Percentiles rank a stretch among this genome's conserved stretches.
Evolutionary conservation across 208 protist species (phyloP).

Genomic region (Lotmaria passim): DNA sequence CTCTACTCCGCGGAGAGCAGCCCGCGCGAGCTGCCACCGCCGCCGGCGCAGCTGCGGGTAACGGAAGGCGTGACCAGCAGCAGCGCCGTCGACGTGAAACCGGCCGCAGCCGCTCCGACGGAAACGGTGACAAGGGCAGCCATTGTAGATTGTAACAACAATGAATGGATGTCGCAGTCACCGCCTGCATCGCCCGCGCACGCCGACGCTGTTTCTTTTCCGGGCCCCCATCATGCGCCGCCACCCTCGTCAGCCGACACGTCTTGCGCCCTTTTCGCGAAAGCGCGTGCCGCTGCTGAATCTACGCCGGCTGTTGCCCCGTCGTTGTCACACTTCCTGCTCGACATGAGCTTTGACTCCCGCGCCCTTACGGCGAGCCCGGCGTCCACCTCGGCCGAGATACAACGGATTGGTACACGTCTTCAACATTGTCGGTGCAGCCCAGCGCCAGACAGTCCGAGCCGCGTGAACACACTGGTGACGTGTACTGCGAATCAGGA

Average conservation of each 20-base stretch:
- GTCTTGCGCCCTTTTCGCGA: neutral
- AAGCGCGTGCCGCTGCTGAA: neutral
- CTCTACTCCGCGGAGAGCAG: conserved; percentile 33
- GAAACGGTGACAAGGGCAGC: too few relatives aligned
- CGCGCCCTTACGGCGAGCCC: conserved; percentile 13
- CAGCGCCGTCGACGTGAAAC: neutral
- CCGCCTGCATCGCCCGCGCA: too few relatives aligned
- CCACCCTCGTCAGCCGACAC: neutral
- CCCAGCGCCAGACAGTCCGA: neutral
- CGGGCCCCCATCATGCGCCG: too few relatives aligned
- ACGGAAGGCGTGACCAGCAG: neutral
- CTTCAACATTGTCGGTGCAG: conserved; percentile 14
- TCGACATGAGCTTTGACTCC: conserved; percentile 39
- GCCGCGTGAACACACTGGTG: neutral
- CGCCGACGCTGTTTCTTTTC: too few relatives aligned
- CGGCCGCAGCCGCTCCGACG: neutral
- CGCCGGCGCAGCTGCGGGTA: neutral
- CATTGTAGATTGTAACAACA: too few relatives aligned
- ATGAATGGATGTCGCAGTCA: too few relatives aligned
- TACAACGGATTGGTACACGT: conserved; percentile 28
- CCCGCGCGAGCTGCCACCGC: conserved; percentile 11
- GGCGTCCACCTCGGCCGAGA: conserved; percentile 14
- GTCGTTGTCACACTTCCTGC: conserved; percentile 15
- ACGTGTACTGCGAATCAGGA: too few relatives aligned
- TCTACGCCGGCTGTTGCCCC: neutral